Percentiles rank a stretch among this genome's conserved stretches.
These are phyloP conservation scores for Fusarium luffae DNA, from an alignment of 2,329 filamentous ascomycete species.

Conservation along the genomic window DNA sequence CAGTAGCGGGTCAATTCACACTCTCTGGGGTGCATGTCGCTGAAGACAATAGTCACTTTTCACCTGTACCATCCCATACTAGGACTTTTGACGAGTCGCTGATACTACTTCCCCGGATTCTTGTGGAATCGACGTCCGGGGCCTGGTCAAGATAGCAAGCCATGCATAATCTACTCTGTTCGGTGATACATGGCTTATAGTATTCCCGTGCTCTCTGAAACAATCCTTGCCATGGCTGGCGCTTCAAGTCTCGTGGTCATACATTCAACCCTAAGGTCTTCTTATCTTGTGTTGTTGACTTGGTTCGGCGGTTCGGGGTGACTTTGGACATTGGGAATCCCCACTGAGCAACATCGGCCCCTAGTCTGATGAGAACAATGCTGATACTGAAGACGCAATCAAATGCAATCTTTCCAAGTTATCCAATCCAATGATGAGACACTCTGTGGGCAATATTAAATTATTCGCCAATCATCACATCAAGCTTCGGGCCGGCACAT, in stretches of 20 bases:
- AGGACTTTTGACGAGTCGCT: slow-evolving; percentile 15
- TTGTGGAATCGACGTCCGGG: slow-evolving; percentile 13
- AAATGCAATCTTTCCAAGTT: slow-evolving; percentile 24
- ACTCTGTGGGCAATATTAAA: slow-evolving; percentile 3
- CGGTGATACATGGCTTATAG: not conserved
- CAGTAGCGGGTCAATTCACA: slow-evolving; percentile 7
- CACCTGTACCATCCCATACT: slow-evolving; percentile 6
- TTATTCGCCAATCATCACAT: slow-evolving; percentile 32
- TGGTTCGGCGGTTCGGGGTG: slow-evolving; percentile 2
- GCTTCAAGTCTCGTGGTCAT: slow-evolving; percentile 4
- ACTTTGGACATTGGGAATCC: not conserved
- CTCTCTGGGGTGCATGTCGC: slow-evolving; percentile 26
- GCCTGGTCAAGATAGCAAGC: slow-evolving; percentile 3
- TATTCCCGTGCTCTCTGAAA: slow-evolving; percentile 1
- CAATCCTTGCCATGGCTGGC: not conserved
- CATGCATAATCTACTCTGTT: slow-evolving; percentile 1
- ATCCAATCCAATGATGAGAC: slow-evolving; percentile 16
- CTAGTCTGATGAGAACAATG: not conserved
- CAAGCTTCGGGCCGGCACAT: slow-evolving; percentile 11
- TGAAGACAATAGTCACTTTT: slow-evolving; percentile 14
- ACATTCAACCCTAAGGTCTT: slow-evolving; percentile 1
- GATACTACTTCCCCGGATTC: slow-evolving; percentile 23
- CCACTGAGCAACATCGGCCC: slow-evolving; percentile 2
- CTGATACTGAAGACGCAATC: slow-evolving; percentile 23
- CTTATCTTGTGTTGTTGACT: slow-evolving; percentile 10